These are phyloP conservation scores for Phialophora chinensis DNA, from an alignment of 2,329 filamentous ascomycete genomes.

Conservation along the genomic window DNA sequence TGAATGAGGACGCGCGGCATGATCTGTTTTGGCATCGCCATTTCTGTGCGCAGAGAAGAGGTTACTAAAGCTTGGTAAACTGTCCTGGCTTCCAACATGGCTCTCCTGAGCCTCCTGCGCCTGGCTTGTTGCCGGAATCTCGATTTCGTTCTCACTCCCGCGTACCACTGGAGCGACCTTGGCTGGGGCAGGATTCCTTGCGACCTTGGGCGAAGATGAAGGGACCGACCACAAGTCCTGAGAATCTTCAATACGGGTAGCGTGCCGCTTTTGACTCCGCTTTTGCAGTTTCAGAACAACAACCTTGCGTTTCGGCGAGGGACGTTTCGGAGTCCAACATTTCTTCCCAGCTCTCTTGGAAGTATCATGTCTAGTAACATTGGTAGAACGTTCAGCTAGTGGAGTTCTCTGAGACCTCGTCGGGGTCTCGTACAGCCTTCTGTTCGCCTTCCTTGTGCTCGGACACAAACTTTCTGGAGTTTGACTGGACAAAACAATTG, in stretches of 20 bases:
- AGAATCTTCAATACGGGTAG: conserved; percentile 29
- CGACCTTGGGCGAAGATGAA: conserved; percentile 30
- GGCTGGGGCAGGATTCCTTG: neutral
- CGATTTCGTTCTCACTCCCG: conserved; percentile 13
- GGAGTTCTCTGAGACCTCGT: conserved; percentile 23
- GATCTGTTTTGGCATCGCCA: neutral
- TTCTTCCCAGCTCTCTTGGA: conserved; percentile 14
- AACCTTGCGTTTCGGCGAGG: conserved; percentile 26
- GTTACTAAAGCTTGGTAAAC: conserved; percentile 14
- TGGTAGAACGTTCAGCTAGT: conserved; percentile 32
- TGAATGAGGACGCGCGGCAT: neutral
- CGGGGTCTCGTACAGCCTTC: conserved; percentile 26
- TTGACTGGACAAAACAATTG: conserved; percentile 36
- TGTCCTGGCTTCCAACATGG: conserved; percentile 20
- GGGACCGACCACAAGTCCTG: conserved; percentile 37
- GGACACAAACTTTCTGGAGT: conserved; percentile 36
- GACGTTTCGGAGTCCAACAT: conserved; percentile 9
- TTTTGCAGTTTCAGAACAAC: conserved; percentile 34
- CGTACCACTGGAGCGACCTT: neutral
- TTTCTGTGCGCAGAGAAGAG: conserved; percentile 6
- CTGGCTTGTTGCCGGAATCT: conserved; percentile 36
- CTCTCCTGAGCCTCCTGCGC: conserved; percentile 5
- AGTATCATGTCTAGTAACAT: conserved; percentile 10
- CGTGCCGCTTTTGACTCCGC: conserved; percentile 9
- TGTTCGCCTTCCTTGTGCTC: conserved; percentile 23